A percentile compares a stretch with the other conserved stretches of the same genome.
phyloP scores from a whole-genome alignment of 345 rosid genomes.

The Eucalyptus tenuipes region DNA sequence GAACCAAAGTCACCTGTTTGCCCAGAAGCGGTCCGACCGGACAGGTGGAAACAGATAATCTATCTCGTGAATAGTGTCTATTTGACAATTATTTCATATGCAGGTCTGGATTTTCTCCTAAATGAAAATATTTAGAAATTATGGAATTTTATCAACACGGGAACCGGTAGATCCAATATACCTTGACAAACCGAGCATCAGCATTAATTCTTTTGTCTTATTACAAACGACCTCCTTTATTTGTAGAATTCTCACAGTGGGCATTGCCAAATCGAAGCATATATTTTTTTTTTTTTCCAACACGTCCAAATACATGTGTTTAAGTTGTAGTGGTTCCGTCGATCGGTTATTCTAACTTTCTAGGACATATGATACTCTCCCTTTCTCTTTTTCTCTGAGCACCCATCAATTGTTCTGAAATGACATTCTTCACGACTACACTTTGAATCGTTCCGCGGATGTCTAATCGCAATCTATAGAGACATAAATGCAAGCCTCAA shows the following conservation, averaged over 20 bases:
- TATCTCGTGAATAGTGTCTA: neutral
- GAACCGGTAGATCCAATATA: neutral
- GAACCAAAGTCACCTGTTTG: neutral
- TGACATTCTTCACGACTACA: no score
- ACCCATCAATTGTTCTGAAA: no score
- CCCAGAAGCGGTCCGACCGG: neutral
- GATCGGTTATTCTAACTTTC: neutral
- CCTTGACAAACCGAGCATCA: neutral
- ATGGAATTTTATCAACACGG: neutral
- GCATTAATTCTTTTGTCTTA: neutral
- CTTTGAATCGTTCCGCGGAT: neutral
- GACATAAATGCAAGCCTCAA: neutral
- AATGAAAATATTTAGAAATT: neutral
- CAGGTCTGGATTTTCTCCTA: neutral
- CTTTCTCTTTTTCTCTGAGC: no score
- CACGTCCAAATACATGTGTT: neutral
- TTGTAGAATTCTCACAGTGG: neutral
- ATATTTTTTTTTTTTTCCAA: neutral
- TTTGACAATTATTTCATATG: neutral
- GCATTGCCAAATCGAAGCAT: neutral
- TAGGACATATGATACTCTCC: no score
- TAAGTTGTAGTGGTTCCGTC: no score
- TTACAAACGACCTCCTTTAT: neutral
- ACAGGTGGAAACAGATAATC: neutral
- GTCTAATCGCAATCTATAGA: neutral